Evolutionary conservation across 2,329 filamentous ascomycete species (phyloP), one percentile per base, ranked within the genome.

Genomic region (Daldinia sp.): DNA sequence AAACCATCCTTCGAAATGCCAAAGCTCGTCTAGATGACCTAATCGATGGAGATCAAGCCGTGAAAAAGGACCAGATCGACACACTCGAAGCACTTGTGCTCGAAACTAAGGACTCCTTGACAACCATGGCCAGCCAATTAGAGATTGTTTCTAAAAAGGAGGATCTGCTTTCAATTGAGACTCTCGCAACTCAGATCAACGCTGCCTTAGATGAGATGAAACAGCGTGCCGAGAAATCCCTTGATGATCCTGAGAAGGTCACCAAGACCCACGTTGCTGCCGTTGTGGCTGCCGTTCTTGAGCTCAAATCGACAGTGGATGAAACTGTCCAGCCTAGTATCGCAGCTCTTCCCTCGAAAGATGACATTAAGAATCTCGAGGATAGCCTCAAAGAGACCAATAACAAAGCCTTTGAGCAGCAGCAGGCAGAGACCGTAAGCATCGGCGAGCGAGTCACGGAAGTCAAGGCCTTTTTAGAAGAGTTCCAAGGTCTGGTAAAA

Each of bases 1-100:
- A 98, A 79, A 97, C 92, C 0, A 89, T 98, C 55, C 85, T 98
- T 12, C 89, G 92, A 46, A 97, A 97, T 78, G 94, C 94, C 35
- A 98, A 98, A 78, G 89, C 91, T 4, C 92, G 92, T 53, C 83
- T 98, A 9, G 95, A 98, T 65, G 94, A 97, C 66, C 79, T 89
- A 20, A 87, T 97, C 56, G 88, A 94, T 57, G 87, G 89, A 3
- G 91, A 94, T 37, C 89, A 92, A 64, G 83, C 89, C 1, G 89
- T 94, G 9, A 85, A 86, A 62, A 90, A 89, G 74, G 88, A 90
- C 37, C 88, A 91, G 60, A 80, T 91, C 28, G 88, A 91, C 70
- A 83, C 86, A 0, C 84, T 95, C 2, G 92, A 96, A 74, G 79
- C 82, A 5, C 77, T 87, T 5, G 84, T 97, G 4, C 85, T 89